Evolutionary conservation across 768 basidiomycete species (phyloP), one percentile per base, ranked within the genome.

Genomic region (Xerocomellus chrysenteron): DNA sequence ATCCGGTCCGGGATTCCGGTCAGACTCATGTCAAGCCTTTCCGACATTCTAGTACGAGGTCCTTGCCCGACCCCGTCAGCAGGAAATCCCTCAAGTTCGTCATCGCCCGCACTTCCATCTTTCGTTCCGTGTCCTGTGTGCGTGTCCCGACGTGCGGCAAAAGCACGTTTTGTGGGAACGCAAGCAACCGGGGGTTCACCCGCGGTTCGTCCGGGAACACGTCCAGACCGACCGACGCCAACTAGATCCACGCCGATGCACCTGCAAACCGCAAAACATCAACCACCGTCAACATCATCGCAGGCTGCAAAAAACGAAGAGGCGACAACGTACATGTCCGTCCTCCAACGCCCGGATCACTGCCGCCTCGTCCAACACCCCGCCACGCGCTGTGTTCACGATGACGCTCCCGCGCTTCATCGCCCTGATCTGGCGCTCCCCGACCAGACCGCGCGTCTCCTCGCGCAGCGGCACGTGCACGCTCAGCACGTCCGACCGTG

Each of bases 121-220:
- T 81, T 55, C 79, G 79, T 68, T 91, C 88, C 11, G 87, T 81
- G 64, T 94, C 92, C 59, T 84, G 81, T 50, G 84, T 92, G 69
- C 88, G 84, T 0, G 92, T 93, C 10, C 94, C 94, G 83, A 95
- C 85, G 72, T 96, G 95, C 2, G 94, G 94, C n/a, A 97, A 79
- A 8, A 98, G 75, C 40, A 86, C 87, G 59, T 92, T 86, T 58
- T 93, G 85, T 19, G 88, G 84, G 71, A 92, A 90, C 32, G 83
- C 81, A 50, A 94, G 76, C 36, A 96, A 74, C 30, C 86, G 21
- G 82, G 4, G 86, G 63, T 93, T 88, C 40, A 93, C 84, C 39
- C 80, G 71, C 1, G 93, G 92, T 65, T 94, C 92, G 73, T 94
- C 80, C 6, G 92, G 92, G 71, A 79, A 94, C 21, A 94, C 92